Percentiles rank a stretch among this genome's conserved stretches.
These are phyloP conservation scores for Penicillium atrosanguineum DNA, from an alignment of 495 filamentous ascomycete species.

Conservation along the genomic window DNA sequence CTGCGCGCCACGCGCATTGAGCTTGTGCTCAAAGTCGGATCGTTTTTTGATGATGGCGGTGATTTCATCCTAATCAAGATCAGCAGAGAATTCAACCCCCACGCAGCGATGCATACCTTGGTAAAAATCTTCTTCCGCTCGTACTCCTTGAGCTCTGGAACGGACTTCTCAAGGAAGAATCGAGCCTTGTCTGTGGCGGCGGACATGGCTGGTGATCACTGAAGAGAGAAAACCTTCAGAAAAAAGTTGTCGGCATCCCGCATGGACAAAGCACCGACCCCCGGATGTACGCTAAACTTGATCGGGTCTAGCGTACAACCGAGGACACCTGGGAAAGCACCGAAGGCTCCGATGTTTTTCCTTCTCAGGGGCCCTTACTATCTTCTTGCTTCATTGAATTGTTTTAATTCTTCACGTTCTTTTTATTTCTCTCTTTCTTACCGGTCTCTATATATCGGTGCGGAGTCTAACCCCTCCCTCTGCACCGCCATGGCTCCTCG, in stretches of 20 bases:
- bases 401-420: conserved; percentile 35
- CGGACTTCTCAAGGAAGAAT: conserved; percentile 86
- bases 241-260: conserved; percentile 42
- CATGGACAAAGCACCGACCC: conserved; percentile 27
- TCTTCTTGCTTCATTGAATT: conserved; percentile 13
- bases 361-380: conserved; percentile 36
- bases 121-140: conserved; percentile 85
- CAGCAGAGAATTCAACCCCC: neutral
- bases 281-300: conserved; percentile 15
- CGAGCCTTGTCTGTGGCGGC: conserved; percentile 88
- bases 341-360: conserved; percentile 28
- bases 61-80: conserved; percentile 70
- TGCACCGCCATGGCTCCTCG: conserved; percentile 68
- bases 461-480: conserved; percentile 18
- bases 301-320: conserved; percentile 13
- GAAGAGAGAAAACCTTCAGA: conserved; percentile 11
- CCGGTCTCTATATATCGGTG: conserved; percentile 19
- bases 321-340: conserved; percentile 22
- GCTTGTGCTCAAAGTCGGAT: conserved; percentile 87
- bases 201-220: conserved; percentile 57
- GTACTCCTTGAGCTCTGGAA: conserved; percentile 86
- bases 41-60: conserved; percentile 80
- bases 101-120: conserved; percentile 47
- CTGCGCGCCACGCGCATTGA: conserved; percentile 75
- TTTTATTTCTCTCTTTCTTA: conserved; percentile 26